Evolutionary conservation across 345 rosid genomes (phyloP), one percentile per base, ranked within the genome.

Genomic region (Eutrema yunnanense): DNA sequence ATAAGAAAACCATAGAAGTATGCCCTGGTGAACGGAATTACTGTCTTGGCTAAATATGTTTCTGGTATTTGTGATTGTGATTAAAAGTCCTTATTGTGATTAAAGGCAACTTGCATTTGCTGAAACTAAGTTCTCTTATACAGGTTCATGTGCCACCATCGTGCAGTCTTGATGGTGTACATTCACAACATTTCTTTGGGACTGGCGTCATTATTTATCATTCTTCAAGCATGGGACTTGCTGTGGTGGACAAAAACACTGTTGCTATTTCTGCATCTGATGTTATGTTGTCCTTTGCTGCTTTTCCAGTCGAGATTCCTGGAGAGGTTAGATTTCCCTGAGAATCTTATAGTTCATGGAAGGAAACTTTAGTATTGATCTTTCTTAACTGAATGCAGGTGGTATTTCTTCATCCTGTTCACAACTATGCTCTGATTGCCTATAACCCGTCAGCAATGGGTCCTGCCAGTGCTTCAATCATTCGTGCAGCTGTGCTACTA

Each of bases 131-230:
- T 76, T 9, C 57, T 65, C 67, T 26, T 57, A 66, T 79, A 78
- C 82, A 90, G 99, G 99, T 95, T 84, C 90, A 91, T 76, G 96
- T 95, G 69, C 99, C 99, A 56, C 87, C 85, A 8, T 88, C 99
- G 13, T 84, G 94, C 80, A 86, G 91, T 92, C 87, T 90, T 81
- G 99, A 95, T 80, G 96, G 97, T 57, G 90, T 88, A 67, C 92
- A 87, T 77, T 87, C 92, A 22, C 90, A 87, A 69, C 86, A 86
- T 63, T 90, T 85, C 78, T 87, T 81, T 74, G 97, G 99, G 69
- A 92, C 96, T 48, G 99, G 99, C 49, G 88, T 92, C 80, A 81
- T 95, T 79, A 82, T 90, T 51, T 81, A 88, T 71, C 99, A 95
- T 86, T 88, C 99, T 78, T 61, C 82, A 40, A 82, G 71, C 83